These are phyloP conservation scores for Fulvia fulva DNA, from an alignment of 2,329 filamentous ascomycete genomes.

Conservation along the genomic window DNA sequence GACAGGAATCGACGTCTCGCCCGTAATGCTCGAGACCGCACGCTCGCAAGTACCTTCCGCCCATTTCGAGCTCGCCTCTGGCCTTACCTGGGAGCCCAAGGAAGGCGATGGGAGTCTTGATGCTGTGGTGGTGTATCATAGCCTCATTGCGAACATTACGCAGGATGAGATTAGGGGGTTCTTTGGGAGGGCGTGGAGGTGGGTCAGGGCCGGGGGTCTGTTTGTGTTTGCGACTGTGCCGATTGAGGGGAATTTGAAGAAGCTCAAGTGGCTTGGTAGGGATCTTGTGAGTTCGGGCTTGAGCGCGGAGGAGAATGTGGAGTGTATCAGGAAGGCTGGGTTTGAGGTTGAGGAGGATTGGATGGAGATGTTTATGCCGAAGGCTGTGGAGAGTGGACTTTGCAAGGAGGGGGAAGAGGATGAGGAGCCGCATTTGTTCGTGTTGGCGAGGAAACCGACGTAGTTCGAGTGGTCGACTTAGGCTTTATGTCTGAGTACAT, in stretches of 20 bases:
- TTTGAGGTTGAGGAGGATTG: conserved; percentile 13
- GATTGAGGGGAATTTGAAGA: conserved; percentile 4
- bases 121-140: conserved; percentile 11
- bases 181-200: conserved; percentile 9
- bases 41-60: conserved; percentile 6
- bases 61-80: conserved; percentile 4
- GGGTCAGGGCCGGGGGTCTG: conserved; percentile 14
- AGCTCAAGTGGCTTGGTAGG: conserved; percentile 7
- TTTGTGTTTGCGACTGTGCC: conserved; percentile 16
- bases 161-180: conserved; percentile 16
- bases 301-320: conserved; percentile 3
- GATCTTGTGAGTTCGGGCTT: neutral
- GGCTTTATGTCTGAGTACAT: too few relatives aligned
- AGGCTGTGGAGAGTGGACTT: conserved; percentile 10
- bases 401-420: conserved; percentile 9
- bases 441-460: conserved; percentile 11
- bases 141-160: conserved; percentile 9
- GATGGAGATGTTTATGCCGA: conserved; percentile 5
- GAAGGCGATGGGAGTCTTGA: conserved; percentile 1
- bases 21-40: conserved; percentile 32
- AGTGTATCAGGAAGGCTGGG: conserved; percentile 4
- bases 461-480: neutral
- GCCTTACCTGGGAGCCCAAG: conserved; percentile 8
- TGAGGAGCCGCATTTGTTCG: conserved; percentile 9
- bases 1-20: conserved; percentile 29